These are phyloP conservation scores for Sphagnurus paluster DNA, from an alignment of 1,284 basidiomycete genomes.

Conservation along the genomic window DNA sequence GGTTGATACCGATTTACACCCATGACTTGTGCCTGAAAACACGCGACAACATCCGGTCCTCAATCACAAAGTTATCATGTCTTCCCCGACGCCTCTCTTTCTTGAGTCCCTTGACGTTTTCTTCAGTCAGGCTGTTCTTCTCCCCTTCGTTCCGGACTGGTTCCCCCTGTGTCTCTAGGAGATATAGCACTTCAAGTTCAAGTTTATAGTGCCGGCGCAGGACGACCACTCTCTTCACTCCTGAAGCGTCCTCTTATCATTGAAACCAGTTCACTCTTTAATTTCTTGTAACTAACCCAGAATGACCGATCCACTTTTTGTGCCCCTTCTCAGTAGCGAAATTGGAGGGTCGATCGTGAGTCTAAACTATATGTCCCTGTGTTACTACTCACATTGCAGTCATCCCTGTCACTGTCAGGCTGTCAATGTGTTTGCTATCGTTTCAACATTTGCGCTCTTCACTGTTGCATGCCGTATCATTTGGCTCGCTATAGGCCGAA, in stretches of 20 bases:
- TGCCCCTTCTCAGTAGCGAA: slow-evolving; percentile 33
- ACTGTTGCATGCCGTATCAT: slow-evolving; percentile 46
- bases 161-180: slow-evolving; percentile 32
- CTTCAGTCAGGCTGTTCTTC: slow-evolving; percentile 25
- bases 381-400: slow-evolving; percentile 2
- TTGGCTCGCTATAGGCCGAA: slow-evolving; percentile 39
- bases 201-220: slow-evolving; percentile 19
- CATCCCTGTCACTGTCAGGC: slow-evolving; percentile 31
- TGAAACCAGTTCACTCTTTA: slow-evolving; percentile 10
- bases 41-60: too few relatives aligned
- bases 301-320: slow-evolving; percentile 21
- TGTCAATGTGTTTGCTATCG: slow-evolving; percentile 51
- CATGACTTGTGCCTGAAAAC: too few relatives aligned
- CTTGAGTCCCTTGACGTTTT: slow-evolving; percentile 14
- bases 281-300: slow-evolving; percentile 7
- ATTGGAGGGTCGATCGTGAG: slow-evolving; percentile 47
- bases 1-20: too few relatives aligned
- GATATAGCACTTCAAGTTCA: slow-evolving; percentile 19
- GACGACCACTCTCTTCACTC: slow-evolving; percentile 18
- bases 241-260: slow-evolving; percentile 11
- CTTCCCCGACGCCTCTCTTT: slow-evolving; percentile 7
- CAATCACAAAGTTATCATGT: background rate
- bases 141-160: slow-evolving; percentile 41
- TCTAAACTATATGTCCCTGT: slow-evolving; percentile 10
- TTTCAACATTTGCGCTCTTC: slow-evolving; percentile 51